Evolutionary conservation across 441 rosid species (phyloP).

Genomic region (Gossypium schwendimanii): DNA sequence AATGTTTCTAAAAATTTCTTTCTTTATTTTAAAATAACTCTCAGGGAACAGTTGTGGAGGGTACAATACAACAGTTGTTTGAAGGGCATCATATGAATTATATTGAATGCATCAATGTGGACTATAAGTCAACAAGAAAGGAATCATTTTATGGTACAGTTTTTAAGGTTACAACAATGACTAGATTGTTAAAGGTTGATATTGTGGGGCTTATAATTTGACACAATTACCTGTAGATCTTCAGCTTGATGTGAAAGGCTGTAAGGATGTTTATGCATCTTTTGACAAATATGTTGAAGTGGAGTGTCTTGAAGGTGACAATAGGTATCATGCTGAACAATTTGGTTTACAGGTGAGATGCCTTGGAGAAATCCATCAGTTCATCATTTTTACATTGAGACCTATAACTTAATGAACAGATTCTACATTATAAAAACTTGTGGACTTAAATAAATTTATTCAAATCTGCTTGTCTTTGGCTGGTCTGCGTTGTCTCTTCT

Average conservation of each 20-base stretch:
- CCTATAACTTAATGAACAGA: not conserved
- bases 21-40: slow-evolving; percentile 5
- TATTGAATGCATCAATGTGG: slow-evolving; percentile 70
- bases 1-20: not conserved
- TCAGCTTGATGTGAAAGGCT: slow-evolving; percentile 54
- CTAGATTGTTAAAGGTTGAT: slow-evolving; percentile 15
- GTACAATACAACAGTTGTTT: slow-evolving; percentile 65
- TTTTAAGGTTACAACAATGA: slow-evolving; percentile 10
- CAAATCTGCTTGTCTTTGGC: not conserved
- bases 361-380: slow-evolving; percentile 6
- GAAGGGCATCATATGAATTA: slow-evolving; percentile 80
- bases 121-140: slow-evolving; percentile 65
- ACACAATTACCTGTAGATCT: slow-evolving; percentile 27
- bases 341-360: slow-evolving; percentile 43
- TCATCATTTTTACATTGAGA: not conserved
- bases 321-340: slow-evolving; percentile 53
- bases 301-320: slow-evolving; percentile 56
- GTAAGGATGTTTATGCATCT: slow-evolving; percentile 53
- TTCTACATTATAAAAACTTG: not conserved
- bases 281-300: slow-evolving; percentile 63
- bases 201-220: slow-evolving; percentile 17
- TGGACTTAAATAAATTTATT: slow-evolving; percentile 3
- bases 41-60: slow-evolving; percentile 76
- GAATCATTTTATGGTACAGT: slow-evolving; percentile 63
- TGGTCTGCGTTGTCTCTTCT: not conserved